A percentile compares a stretch with the other conserved stretches of the same genome.
Conservation (phyloP, 2,329 filamentous ascomycete genomes). For the Xylaria sp. region DNA sequence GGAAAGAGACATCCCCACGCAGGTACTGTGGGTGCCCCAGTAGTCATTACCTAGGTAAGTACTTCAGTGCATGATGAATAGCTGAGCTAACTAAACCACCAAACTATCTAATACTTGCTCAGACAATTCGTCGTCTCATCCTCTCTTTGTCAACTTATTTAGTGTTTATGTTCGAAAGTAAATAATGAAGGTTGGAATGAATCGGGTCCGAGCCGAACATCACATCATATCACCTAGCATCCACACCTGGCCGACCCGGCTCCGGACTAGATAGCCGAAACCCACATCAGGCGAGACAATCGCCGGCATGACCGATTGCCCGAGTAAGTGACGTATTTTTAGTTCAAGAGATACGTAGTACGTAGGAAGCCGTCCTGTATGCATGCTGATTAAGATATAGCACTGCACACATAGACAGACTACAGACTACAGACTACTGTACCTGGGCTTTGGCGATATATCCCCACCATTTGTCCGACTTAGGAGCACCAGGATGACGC, state of each 20-base stretch:
- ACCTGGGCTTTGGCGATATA: neutral
- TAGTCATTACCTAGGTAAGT: too few species aligned
- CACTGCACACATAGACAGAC: neutral
- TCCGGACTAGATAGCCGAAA: neutral
- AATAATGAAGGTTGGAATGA: neutral
- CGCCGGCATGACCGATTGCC: neutral
- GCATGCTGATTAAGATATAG: neutral
- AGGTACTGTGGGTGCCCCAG: too few species aligned
- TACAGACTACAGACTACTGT: too few species aligned
- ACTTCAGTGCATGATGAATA: too few species aligned
- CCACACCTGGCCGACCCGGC: neutral
- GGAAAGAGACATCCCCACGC: too few species aligned
- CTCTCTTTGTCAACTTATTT: too few species aligned
- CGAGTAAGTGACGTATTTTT: neutral
- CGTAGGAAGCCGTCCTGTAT: neutral
- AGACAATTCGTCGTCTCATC: neutral
- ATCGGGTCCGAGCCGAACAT: neutral
- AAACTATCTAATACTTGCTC: neutral
- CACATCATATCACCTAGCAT: neutral
- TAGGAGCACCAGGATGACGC: neutral
- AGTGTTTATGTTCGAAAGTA: too few species aligned
- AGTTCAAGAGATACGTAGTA: neutral
- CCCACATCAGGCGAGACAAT: neutral
- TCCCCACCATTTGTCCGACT: constrained; percentile 12
- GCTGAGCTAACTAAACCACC: neutral